Evolutionary conservation across 148 eudicot species (phyloP).

Genomic region (Rhododendron ferrugineum): DNA sequence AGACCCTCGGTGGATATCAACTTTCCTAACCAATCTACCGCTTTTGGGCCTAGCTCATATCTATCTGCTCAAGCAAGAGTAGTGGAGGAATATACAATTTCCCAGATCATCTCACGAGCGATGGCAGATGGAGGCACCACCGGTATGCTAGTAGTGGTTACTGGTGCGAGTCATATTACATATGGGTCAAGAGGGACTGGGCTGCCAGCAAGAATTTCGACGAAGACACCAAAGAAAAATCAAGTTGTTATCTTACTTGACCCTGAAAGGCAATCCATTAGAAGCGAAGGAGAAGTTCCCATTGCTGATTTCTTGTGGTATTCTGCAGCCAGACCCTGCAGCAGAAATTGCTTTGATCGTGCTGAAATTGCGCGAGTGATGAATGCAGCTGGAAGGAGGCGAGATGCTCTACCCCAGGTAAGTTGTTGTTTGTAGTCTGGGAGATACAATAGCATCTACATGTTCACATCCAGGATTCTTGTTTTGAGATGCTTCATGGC

Average conservation of each 20-base stretch:
- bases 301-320: conserved; percentile 97
- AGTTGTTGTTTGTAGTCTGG: background rate
- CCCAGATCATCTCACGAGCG: conserved; percentile 71
- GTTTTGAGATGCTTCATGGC: background rate
- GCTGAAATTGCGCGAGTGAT: conserved; percentile 98
- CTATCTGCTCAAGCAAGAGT: conserved; percentile 83
- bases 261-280: conserved; percentile 81
- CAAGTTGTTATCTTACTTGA: conserved; percentile 82
- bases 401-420: conserved; percentile 97
- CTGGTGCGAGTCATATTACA: conserved; percentile 85
- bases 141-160: conserved; percentile 84
- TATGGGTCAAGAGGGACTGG: conserved; percentile 93
- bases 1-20: conserved; percentile 52
- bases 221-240: conserved; percentile 89
- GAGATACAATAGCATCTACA: background rate
- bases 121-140: conserved; percentile 56
- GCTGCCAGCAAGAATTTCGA: conserved; percentile 83
- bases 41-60: conserved; percentile 88
- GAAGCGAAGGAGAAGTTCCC: conserved; percentile 94
- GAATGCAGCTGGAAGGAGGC: conserved; percentile 96
- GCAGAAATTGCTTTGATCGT: conserved; percentile 92
- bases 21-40: conserved; percentile 44
- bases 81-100: conserved; percentile 80
- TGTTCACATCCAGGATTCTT: background rate
- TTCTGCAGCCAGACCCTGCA: conserved; percentile 95